Evolutionary conservation across 306 rosid species (phyloP).

Genomic region (Canavalia ensiformis): DNA sequence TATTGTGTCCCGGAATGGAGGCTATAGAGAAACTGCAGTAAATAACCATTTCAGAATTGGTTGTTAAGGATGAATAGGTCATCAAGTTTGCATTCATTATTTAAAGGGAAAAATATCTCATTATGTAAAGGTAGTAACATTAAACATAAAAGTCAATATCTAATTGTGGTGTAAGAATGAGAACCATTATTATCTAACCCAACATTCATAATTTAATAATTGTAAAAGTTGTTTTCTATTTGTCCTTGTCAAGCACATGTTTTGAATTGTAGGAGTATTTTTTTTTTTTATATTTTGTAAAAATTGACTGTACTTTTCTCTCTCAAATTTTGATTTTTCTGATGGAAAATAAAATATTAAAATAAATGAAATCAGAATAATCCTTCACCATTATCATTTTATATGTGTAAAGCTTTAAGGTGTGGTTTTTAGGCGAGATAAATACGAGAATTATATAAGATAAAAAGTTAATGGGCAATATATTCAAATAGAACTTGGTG

Average conservation of each 20-base stretch:
- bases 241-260: constrained; percentile 36
- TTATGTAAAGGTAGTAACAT: not conserved
- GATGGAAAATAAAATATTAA: not conserved
- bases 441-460: too few species aligned
- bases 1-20: not conserved
- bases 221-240: not conserved
- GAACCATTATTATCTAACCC: not conserved
- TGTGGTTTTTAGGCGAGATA: too few species aligned
- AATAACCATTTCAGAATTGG: not conserved
- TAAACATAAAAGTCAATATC: not conserved
- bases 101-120: too few species aligned
- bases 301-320: not conserved
- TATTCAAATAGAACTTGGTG: not conserved
- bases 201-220: not conserved
- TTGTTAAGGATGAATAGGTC: not conserved
- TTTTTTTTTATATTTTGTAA: not conserved
- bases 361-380: not conserved
- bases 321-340: not conserved
- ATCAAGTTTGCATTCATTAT: not conserved
- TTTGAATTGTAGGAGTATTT: not conserved
- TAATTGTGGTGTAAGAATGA: constrained; percentile 1
- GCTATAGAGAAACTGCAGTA: constrained; percentile 13
- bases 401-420: not conserved
- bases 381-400: not conserved
- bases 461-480: not conserved